Conservation (phyloP, 257 asterid genomes). For the Solanum infundibuliforme region DNA sequence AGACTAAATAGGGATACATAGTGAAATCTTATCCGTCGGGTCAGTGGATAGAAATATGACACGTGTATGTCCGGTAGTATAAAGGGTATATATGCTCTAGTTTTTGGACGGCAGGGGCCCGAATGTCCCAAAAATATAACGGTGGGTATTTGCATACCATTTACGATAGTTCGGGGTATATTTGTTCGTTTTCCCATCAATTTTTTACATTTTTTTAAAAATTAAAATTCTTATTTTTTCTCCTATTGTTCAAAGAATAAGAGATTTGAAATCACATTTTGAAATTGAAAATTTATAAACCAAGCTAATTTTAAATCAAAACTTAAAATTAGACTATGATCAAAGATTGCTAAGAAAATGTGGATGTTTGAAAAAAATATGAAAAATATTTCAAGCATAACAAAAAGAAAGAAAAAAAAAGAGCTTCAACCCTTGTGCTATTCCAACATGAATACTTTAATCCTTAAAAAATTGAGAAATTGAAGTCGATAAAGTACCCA, state of each 20-base stretch:
- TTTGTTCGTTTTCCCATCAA: too few species aligned
- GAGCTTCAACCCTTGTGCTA: neutral
- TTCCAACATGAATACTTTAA: neutral
- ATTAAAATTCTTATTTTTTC: neutral
- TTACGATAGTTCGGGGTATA: too few species aligned
- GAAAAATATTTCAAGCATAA: neutral
- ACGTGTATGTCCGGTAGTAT: too few species aligned
- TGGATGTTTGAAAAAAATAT: neutral
- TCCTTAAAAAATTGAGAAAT: neutral
- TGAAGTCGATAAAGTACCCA: neutral
- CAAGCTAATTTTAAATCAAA: neutral
- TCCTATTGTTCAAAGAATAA: neutral
- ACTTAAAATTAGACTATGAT: neutral
- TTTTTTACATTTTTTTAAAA: accelerated
- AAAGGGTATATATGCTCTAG: too few species aligned
- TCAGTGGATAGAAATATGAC: too few species aligned
- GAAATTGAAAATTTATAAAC: too few species aligned
- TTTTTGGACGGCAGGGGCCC: too few species aligned
- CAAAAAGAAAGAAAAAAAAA: neutral
- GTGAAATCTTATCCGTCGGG: too few species aligned
- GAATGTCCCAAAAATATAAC: too few species aligned
- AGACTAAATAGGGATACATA: too few species aligned
- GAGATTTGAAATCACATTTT: neutral
- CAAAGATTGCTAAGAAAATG: neutral
- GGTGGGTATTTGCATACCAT: too few species aligned